Conservation (phyloP, 140 eudicot genomes). For the Flaveria floridana region DNA sequence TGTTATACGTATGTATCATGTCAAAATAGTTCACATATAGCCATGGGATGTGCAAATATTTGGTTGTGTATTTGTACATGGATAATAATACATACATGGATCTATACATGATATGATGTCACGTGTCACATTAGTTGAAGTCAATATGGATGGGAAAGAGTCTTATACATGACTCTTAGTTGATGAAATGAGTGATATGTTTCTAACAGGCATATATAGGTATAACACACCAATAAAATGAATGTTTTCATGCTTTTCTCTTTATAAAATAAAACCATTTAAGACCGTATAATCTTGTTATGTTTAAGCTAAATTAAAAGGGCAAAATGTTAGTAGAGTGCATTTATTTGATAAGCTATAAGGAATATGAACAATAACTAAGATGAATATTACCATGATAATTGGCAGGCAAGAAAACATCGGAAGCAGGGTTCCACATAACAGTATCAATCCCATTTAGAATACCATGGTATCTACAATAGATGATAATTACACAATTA, state of each 20-base stretch:
- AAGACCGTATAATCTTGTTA: background rate
- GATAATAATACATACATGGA: background rate
- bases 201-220: background rate
- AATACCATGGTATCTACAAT: constrained; percentile 65
- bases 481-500: constrained; percentile 20
- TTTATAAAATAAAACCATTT: background rate
- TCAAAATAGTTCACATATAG: background rate
- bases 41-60: background rate
- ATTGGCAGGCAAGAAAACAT: constrained; percentile 66
- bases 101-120: background rate
- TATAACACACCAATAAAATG: background rate
- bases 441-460: constrained; percentile 81
- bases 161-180: background rate
- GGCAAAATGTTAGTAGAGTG: background rate
- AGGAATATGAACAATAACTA: background rate
- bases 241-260: background rate
- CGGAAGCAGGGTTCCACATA: constrained; percentile 82
- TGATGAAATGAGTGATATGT: background rate
- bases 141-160: background rate
- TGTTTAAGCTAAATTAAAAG: background rate
- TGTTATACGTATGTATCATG: background rate
- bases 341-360: background rate
- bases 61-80: background rate
- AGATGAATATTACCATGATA: constrained; percentile 52
- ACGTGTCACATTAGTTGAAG: background rate